These are phyloP conservation scores for Quercus tomentella DNA, from an alignment of 331 rosid species.

Conservation along the genomic window DNA sequence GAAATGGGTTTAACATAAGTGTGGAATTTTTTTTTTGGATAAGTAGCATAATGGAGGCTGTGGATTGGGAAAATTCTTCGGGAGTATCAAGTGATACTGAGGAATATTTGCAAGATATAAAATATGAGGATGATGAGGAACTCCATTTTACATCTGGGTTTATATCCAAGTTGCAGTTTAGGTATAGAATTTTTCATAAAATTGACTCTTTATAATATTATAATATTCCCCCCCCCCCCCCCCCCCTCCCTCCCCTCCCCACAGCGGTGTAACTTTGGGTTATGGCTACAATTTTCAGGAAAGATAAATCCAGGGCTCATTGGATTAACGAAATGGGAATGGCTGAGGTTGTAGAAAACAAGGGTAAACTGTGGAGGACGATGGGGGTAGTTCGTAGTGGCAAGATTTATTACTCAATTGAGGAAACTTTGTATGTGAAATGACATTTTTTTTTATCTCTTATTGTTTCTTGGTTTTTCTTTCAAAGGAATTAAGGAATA, in stretches of 20 bases:
- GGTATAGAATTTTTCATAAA: constrained; percentile 24
- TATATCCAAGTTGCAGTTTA: constrained; percentile 52
- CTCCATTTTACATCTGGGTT: constrained; percentile 29
- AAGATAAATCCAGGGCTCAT: constrained; percentile 37
- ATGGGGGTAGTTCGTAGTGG: constrained; percentile 64
- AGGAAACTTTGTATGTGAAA: constrained; percentile 81
- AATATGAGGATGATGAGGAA: constrained; percentile 39
- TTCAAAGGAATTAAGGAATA: not conserved
- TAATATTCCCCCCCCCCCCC: not conserved
- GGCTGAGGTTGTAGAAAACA: constrained; percentile 65
- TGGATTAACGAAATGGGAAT: constrained; percentile 66
- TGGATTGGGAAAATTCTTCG: constrained; percentile 21
- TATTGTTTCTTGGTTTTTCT: not conserved
- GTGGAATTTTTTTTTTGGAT: not conserved
- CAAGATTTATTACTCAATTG: constrained; percentile 61
- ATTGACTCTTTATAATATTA: not conserved
- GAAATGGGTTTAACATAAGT: not conserved
- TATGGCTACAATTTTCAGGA: constrained; percentile 31
- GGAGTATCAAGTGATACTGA: constrained; percentile 39
- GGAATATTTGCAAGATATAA: constrained; percentile 23
- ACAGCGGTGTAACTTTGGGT: not conserved
- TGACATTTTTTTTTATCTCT: not conserved
- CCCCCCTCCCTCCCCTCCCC: too few species aligned
- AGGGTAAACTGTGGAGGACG: constrained; percentile 69
- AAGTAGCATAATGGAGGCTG: constrained; percentile 16